phyloP scores from a whole-genome alignment of 1,139 yeast genomes.

The Hyphopichia fennica region DNA sequence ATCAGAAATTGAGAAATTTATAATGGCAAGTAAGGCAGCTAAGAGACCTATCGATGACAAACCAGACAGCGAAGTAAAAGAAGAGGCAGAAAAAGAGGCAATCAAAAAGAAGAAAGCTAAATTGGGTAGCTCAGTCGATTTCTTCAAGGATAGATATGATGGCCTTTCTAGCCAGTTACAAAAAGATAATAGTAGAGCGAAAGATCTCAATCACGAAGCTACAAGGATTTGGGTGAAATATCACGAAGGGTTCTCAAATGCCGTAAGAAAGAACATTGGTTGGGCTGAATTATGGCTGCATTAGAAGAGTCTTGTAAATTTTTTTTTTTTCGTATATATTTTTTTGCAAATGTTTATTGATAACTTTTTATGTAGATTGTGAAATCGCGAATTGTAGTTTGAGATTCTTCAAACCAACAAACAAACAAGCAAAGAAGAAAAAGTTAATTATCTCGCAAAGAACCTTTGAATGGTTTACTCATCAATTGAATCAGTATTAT shows the following conservation, averaged over 20 bases:
- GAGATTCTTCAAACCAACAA: background rate
- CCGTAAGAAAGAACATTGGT: slow-evolving; percentile 80
- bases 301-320: background rate
- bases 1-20: slow-evolving; percentile 40
- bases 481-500: background rate
- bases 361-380: background rate
- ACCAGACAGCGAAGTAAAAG: slow-evolving; percentile 19
- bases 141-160: slow-evolving; percentile 41
- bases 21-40: slow-evolving; percentile 20
- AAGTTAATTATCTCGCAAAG: no score
- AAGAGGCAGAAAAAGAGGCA: slow-evolving; percentile 14
- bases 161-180: slow-evolving; percentile 25
- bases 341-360: background rate
- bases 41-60: slow-evolving; percentile 33
- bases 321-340: slow-evolving; percentile 9
- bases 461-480: no score
- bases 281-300: slow-evolving; percentile 73
- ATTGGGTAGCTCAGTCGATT: slow-evolving; percentile 34
- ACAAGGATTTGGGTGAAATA: slow-evolving; percentile 84
- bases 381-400: background rate
- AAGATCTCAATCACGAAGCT: slow-evolving; percentile 16
- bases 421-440: background rate
- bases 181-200: slow-evolving; percentile 12
- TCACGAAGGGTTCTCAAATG: slow-evolving; percentile 92
- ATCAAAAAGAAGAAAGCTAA: slow-evolving; percentile 24